These are phyloP conservation scores for Volvox africanus DNA, from an alignment of 139 green algal genomes.

Conservation along the genomic window DNA sequence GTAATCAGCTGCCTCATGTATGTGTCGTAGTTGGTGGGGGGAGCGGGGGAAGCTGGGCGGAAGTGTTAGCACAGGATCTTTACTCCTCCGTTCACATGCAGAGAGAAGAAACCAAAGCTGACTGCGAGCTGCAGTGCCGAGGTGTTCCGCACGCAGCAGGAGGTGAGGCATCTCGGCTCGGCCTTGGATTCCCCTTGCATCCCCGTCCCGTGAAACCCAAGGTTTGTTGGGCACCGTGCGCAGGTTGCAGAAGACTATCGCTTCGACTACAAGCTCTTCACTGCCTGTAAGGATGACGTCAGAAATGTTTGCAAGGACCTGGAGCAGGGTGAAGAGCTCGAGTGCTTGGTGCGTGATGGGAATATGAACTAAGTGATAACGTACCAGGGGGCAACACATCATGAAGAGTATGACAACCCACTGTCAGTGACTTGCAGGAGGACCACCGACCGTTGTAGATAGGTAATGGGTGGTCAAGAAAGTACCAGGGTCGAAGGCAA, in stretches of 20 bases:
- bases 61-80: neutral
- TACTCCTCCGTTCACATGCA: constrained; percentile 33
- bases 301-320: constrained; percentile 69
- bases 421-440: too few relatives aligned
- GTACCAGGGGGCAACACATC: too few relatives aligned
- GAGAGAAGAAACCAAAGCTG: constrained; percentile 64
- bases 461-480: too few relatives aligned
- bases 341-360: constrained; percentile 78
- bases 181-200: neutral
- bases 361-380: too few relatives aligned
- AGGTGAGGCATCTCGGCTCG: constrained; percentile 50
- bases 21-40: neutral
- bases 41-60: too few relatives aligned
- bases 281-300: constrained; percentile 67
- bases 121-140: constrained; percentile 66
- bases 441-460: too few relatives aligned
- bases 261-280: constrained; percentile 73
- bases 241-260: constrained; percentile 79
- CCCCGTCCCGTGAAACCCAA: neutral
- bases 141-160: constrained; percentile 65
- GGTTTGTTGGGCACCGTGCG: neutral
- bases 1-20: constrained; percentile 75
- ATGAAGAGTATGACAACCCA: too few relatives aligned
- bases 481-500: too few relatives aligned
- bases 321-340: constrained; percentile 71